Base-by-base conservation (phyloP, 2,329 filamentous ascomycete genomes). In the Pezicula neosporulosa region DNA sequence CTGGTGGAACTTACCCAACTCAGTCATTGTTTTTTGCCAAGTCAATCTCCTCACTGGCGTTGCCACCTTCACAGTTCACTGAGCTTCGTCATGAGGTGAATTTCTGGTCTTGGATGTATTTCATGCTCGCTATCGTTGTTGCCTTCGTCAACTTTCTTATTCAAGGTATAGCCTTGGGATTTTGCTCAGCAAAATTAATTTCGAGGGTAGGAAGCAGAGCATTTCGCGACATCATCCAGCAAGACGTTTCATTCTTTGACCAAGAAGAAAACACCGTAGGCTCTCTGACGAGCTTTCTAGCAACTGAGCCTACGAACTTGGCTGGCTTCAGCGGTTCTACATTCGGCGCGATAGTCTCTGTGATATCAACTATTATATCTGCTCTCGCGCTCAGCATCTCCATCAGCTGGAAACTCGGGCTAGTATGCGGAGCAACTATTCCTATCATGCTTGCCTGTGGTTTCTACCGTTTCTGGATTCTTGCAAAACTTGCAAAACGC, bases 161-260 rank as follows among this genome's bases (percentile, higher is more conserved):
- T 5, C 87, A 93, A 63, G 90, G 90, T 47, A 62, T 88, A 47
- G 75, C 85, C 2, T 92, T 97, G 60, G 92, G 90, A 18, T 85
- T 84, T 63, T 92, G 89, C 72, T 94, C 90, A 16, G 90, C 96
- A 72, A 81, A 83, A 39, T 80, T 97, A 21, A 81, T 97, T 49
- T 89, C 90, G 65, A 85, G 90, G 18, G 90, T 93, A 1, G 83
- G 94, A 60, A 84, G 93, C 68, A 77, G 77, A 51, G 88, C 91
- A 6, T 97, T 99, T 75, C 81, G 92, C 30, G 79, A 86, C 21
- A 90, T 97, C 74, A 82, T 97, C 47, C 88, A 91, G 57, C 93
- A 97, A 70, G 94, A 97, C 56, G 92, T 97, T 53, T 76, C 84
- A 28, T 97, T 92, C 69, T 99, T 97, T 61, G 94, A 97, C 68